Base-by-base conservation (phyloP, 306 rosid species). In the cucumber (Cucumis sativus) region DNA sequence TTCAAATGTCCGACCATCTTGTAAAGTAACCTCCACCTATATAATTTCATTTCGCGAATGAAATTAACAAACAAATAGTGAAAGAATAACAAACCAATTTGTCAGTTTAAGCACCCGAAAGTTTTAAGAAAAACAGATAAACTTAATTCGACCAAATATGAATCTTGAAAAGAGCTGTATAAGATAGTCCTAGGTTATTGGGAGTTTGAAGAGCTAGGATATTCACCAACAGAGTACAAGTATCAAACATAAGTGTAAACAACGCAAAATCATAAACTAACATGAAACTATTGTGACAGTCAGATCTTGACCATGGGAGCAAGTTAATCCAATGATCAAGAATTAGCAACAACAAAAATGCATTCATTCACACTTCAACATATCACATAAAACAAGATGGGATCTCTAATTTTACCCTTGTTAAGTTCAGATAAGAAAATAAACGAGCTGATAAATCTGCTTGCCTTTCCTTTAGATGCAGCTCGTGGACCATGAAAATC, bases 1-100 rank as follows among this genome's bases (percentile, higher is more conserved):
- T 82, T 90, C 95, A 85, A 90, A 92, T 62, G 93, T 88, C 78
- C 96, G 80, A 56, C 98, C 97, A 83, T 92, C 98, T 89, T 95
- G 97, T 81, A 92, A 80, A 81, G 96, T 89, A 79, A 95, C 89
- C 80, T 88, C 90, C 76, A 95, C 87, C 98, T 95, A 88, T 64
- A 76, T 23, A 64, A 74, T 72, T 61, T 33, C 41, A 61, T 15
- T 51, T 5, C 17, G 4, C 10, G 12, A 30, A 60, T 25, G 16
- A 76, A 40, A 61, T 18, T 25, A 20, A 15, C 23, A 75, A 57
- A 58, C 7, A 33, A 20, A 79, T 77, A 58, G 47, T 74, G 55
- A 55, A 21, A 61, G 75, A 40, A 47, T 74, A 52, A 37, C 30
- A 41, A 79, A 70, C 39, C 39, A 74, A 55, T 20, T 18, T 73